Conservation (phyloP, 371 early-diverging fungal genomes). For the Lichtheimia hyalospora region DNA sequence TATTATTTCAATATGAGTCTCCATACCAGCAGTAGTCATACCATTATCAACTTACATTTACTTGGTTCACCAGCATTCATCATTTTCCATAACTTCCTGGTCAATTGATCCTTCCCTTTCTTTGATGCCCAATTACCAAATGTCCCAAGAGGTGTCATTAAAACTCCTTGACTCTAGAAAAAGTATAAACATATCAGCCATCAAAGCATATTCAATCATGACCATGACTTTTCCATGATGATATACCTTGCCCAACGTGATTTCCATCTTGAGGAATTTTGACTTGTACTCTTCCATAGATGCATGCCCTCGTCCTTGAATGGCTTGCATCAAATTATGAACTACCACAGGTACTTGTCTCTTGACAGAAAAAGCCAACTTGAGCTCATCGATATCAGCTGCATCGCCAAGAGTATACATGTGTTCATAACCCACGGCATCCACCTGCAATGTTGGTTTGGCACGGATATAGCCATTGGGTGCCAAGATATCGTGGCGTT, state of each 20-base stretch:
- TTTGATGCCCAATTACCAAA: no score
- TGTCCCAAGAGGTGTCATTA: no score
- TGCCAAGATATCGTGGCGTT: neutral
- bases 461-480: constrained; percentile 37
- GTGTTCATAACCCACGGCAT: constrained; percentile 30
- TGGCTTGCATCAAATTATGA: constrained; percentile 38
- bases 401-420: constrained; percentile 65
- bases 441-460: constrained; percentile 57
- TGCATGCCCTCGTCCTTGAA: constrained; percentile 15
- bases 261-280: constrained; percentile 20
- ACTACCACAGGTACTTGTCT: constrained; percentile 37
- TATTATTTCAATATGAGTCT: no score
- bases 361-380: constrained; percentile 39
- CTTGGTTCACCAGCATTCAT: no score
- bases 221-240: no score
- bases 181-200: no score
- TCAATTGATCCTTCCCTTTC: no score
- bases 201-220: no score
- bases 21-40: no score
- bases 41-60: no score
- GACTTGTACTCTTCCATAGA: constrained; percentile 24
- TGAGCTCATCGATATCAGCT: constrained; percentile 49
- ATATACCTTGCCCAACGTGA: constrained; percentile 36
- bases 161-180: no score
- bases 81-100: no score